Base-by-base conservation (phyloP, 2,329 filamentous ascomycete species). In the Diaporthe citrichinensis region DNA sequence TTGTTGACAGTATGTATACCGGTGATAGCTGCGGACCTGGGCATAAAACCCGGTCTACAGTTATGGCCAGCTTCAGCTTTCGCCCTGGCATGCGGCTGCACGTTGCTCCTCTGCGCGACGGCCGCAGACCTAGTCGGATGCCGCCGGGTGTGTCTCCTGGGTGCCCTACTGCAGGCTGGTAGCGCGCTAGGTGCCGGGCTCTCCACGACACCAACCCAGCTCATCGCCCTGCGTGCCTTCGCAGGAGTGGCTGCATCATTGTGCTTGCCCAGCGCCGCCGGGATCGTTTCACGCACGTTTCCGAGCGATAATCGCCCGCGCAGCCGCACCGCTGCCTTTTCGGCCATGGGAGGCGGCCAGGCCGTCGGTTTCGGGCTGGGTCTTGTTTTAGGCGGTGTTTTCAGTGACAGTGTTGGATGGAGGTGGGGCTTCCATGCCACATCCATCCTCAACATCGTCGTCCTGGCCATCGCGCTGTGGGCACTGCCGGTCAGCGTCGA, bases 311-410 rank as follows among this genome's bases (percentile, higher is more conserved):
- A 76, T 1, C 79, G 80, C 79, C 55, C 55, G 17, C 34, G 31
- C 31, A 36, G 23, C 9, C 81, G 86, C 12, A 87, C 87, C 49
- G 81, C 84, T 2, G 86, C 82, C 0, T 87, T 87, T 68, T 84
- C 86, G 1, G 84, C 85, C 76, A 80, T 86, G 12, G 86, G 88
- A 1, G 83, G 86, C 75, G 85, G 85, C 2, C 83, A 85, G 46
- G 85, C 87, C 0, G 75, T 89, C 0, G 87, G 88, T 0, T 90
- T 88, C 62, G 86, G 87, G 0, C 73, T 88, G 0, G 88, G 88
- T 0, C 78, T 90, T 1, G 86, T 89, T 0, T 81, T 89, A 0
- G 87, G 87, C 10, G 88, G 88, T n/a, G 79, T 90, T 7, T 85
- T 90, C 71, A 83, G 85, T 8, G 84, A 88, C 53, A 85, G 82